Conservation (phyloP, 2,329 filamentous ascomycete species). For the Anthostomella pinea region DNA sequence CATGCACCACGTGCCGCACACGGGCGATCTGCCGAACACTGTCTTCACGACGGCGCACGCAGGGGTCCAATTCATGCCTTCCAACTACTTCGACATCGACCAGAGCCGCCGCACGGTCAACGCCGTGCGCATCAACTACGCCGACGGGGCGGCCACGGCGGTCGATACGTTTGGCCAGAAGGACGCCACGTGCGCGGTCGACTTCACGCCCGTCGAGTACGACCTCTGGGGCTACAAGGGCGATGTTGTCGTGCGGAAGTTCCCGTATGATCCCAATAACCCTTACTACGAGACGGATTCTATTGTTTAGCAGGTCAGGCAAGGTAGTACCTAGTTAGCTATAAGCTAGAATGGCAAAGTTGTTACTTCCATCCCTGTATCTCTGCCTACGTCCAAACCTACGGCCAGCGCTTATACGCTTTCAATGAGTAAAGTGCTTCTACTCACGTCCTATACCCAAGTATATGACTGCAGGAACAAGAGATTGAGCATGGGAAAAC, state of each 20-base stretch:
- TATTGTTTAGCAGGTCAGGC: too few species aligned
- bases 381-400: too few species aligned
- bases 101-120: conserved; percentile 1
- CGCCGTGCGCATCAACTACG: neutral
- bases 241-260: neutral
- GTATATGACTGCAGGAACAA: too few species aligned
- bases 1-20: conserved; percentile 1
- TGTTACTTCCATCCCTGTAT: too few species aligned
- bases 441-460: too few species aligned
- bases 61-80: neutral
- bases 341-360: too few species aligned
- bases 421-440: too few species aligned
- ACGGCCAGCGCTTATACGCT: too few species aligned
- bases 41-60: neutral
- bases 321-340: too few species aligned
- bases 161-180: neutral
- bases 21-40: neutral
- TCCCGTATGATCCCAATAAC: neutral
- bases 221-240: neutral
- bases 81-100: conserved; percentile 1
- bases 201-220: neutral
- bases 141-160: neutral
- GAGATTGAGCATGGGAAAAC: too few species aligned
- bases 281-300: neutral
- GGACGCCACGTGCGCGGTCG: neutral